These are phyloP conservation scores for Polytrichum commune DNA, from an alignment of 225 moss, liverwort and hornwort genomes.

Conservation along the genomic window DNA sequence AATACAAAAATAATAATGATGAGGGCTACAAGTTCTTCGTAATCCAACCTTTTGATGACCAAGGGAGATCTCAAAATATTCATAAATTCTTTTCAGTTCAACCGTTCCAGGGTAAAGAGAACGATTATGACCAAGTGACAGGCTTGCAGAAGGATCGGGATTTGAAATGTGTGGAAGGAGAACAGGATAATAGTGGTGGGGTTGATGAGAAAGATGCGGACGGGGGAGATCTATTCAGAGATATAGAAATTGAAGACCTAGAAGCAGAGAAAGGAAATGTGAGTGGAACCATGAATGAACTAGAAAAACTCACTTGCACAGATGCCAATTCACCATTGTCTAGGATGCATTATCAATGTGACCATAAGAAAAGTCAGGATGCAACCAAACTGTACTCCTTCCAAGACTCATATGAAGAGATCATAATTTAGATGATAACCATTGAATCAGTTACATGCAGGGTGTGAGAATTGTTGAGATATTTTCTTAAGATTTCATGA, in stretches of 20 bases:
- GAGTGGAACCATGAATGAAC: conserved; percentile 16
- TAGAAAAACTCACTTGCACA: conserved; percentile 10
- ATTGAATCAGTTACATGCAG: too few species aligned
- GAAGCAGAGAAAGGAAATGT: conserved; percentile 45
- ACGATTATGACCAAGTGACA: conserved; percentile 17
- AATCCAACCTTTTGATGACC: not conserved
- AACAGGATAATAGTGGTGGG: conserved; percentile 8
- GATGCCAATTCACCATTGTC: conserved; percentile 12
- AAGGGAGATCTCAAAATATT: not conserved
- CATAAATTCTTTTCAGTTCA: conserved; percentile 36
- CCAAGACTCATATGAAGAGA: conserved; percentile 32
- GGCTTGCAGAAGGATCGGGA: conserved; percentile 12
- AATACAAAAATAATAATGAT: too few species aligned
- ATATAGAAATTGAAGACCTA: conserved; percentile 46
- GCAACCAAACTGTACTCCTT: conserved; percentile 17
- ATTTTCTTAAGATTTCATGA: too few species aligned
- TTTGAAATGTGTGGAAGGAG: not conserved
- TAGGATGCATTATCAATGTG: conserved; percentile 10
- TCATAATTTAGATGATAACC: conserved; percentile 14
- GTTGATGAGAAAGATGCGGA: not conserved
- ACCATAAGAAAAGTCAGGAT: conserved; percentile 23
- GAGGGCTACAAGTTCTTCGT: not conserved
- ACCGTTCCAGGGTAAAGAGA: conserved; percentile 12
- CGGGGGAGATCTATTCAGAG: conserved; percentile 9
- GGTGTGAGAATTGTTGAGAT: too few species aligned